Evolutionary conservation across 495 filamentous ascomycete genomes (phyloP), one percentile per base, ranked within the genome.

Genomic region (Amniculicola lignicola): DNA sequence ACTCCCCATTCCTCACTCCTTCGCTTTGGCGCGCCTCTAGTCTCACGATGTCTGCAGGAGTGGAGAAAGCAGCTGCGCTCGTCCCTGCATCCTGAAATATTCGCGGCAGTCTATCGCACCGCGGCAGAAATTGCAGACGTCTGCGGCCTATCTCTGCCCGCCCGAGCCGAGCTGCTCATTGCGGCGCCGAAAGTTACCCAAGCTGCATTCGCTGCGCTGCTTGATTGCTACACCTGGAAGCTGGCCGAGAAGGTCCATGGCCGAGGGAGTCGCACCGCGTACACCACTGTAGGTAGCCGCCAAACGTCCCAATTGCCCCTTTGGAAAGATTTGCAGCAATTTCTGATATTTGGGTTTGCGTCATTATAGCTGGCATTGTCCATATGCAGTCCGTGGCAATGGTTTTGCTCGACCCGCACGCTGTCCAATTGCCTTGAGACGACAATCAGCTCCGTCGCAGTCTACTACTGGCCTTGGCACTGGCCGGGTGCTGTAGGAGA

Each of bases 381-480:
- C 1, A 70, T 90, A 25, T 71, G 86, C 58, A 97, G 83, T 66
- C 90, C 93, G 15, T 99, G 94, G 89, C 90, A 96, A 68, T 99
- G 86, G 87, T 96, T 94, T 69, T 94, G 86, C 69, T 90, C 91
- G 0, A 94, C 89, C 1, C 80, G 93, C 51, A 95, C 93, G 0
- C 81, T 99, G 46, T 96, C 90, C 35, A 99, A 97, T 71, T 93
- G 85, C 49, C 72, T 96, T 7, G 93, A 99, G 74, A 94, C 88
- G 0, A 88, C 86, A 2, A 65, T 99, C 57, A 96, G 93, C 12
- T 75, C 88, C 50, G 75, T 82, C 48, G 93, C 91, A 4, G 72
- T 96, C 14, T 80, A 81, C 59, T 79, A 83, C 51, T 97, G 90
- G 91, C 93, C 93, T 15, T 97, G 93, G 94, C 68, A 77, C 45